A percentile compares a stretch with the other conserved stretches of the same genome.
phyloP scores from a whole-genome alignment of 1,139 yeast genomes.

The Hansenula anomala region DNA sequence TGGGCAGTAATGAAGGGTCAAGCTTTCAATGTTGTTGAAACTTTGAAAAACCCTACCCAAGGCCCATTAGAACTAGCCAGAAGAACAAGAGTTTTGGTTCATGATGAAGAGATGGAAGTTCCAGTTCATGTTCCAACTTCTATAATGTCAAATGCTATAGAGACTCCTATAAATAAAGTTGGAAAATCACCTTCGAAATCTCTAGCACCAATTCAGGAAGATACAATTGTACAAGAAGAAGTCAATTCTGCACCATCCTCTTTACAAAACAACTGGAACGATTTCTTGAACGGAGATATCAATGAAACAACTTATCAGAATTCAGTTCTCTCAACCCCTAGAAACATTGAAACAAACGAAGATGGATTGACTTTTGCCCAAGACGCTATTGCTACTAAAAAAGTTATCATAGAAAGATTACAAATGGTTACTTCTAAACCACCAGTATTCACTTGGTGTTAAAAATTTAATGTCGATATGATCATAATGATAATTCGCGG shows the following conservation, averaged over 20 bases:
- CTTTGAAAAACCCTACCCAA: slow-evolving; percentile 49
- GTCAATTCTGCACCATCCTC: not conserved
- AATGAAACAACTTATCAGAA: slow-evolving; percentile 17
- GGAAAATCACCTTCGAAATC: not conserved
- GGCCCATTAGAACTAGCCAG: slow-evolving; percentile 69
- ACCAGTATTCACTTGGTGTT: slow-evolving; percentile 74
- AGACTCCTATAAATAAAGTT: slow-evolving; percentile 22
- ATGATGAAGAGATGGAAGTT: slow-evolving; percentile 59
- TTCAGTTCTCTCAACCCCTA: not conserved
- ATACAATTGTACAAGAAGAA: not conserved
- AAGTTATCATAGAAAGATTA: slow-evolving; percentile 58
- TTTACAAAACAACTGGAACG: slow-evolving; percentile 25
- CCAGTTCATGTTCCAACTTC: slow-evolving; percentile 39
- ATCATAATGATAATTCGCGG: no score
- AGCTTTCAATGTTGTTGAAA: slow-evolving; percentile 71
- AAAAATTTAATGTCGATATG: slow-evolving; percentile 3
- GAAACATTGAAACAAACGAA: no score
- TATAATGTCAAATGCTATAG: slow-evolving; percentile 29
- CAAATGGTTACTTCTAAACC: slow-evolving; percentile 53
- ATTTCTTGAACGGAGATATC: no score
- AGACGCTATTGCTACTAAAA: slow-evolving; percentile 24
- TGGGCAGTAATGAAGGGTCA: slow-evolving; percentile 74
- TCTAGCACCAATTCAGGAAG: slow-evolving; percentile 8
- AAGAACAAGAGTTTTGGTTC: slow-evolving; percentile 49
- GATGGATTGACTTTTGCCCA: slow-evolving; percentile 1